Evolutionary conservation across 768 basidiomycete genomes (phyloP).

Genomic region (Brasilioporus rufonigricans): DNA sequence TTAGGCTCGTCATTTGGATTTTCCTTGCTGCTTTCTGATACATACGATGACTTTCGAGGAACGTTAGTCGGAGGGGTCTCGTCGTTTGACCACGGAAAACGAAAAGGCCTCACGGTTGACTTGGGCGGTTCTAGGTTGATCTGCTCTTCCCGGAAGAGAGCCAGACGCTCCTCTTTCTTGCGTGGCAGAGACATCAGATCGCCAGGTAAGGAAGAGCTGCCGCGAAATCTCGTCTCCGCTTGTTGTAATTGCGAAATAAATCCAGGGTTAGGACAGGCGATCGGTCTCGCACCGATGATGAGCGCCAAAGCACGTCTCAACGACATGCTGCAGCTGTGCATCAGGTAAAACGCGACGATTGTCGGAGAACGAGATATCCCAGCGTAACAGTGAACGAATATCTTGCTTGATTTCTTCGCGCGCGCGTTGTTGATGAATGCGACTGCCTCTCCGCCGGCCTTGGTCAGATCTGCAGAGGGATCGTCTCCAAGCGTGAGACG

Average conservation of each 20-base stretch:
- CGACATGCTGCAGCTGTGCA: slow-evolving; percentile 1
- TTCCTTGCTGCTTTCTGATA: background rate
- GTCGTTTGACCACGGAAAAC: background rate
- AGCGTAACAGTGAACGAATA: slow-evolving; percentile 10
- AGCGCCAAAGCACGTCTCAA: slow-evolving; percentile 1
- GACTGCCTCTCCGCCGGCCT: background rate
- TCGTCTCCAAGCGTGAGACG: slow-evolving; percentile 9
- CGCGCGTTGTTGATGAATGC: slow-evolving; percentile 4
- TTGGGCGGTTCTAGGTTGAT: background rate
- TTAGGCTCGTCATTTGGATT: background rate
- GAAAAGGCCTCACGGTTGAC: background rate
- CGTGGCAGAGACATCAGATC: background rate
- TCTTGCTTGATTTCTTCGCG: background rate
- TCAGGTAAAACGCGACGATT: slow-evolving; percentile 4
- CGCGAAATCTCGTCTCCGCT: background rate
- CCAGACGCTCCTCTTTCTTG: slow-evolving; percentile 7
- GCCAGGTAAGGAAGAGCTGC: background rate
- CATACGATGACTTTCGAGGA: too few species aligned
- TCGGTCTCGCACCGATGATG: slow-evolving; percentile 1
- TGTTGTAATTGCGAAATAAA: background rate
- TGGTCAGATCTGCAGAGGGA: slow-evolving; percentile 3
- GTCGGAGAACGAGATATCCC: slow-evolving; percentile 11
- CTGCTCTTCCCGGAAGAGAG: slow-evolving; percentile 4
- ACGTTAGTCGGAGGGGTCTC: too few species aligned
- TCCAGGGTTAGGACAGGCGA: slow-evolving; percentile 6